A percentile compares a stretch with the other conserved stretches of the same genome.
Evolutionary conservation across 1,284 basidiomycete genomes (phyloP).

Genomic region (Apiotrichum mycotoxinovorans): DNA sequence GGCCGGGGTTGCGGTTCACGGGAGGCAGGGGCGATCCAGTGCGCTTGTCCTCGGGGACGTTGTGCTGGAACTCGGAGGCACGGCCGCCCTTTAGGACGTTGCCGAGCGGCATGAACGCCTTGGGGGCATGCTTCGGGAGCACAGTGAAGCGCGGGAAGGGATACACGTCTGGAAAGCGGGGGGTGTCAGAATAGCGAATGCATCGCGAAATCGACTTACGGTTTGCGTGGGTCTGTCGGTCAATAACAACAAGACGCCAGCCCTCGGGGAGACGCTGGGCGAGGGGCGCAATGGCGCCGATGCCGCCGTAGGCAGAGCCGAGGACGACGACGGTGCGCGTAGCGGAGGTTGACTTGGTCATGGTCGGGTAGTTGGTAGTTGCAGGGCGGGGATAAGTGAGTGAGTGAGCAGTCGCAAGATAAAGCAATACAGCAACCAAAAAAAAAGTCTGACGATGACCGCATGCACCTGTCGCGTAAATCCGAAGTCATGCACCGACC

Average conservation of each 20-base stretch:
- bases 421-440: too few relatives aligned
- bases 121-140: slow-evolving; percentile 50
- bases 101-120: slow-evolving; percentile 64
- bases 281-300: slow-evolving; percentile 59
- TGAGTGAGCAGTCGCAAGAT: background rate
- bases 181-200: background rate
- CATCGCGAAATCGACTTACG: slow-evolving; percentile 28
- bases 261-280: slow-evolving; percentile 58
- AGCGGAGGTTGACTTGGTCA: slow-evolving; percentile 4
- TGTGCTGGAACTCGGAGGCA: slow-evolving; percentile 4
- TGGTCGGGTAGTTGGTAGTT: background rate
- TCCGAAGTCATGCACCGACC: too few relatives aligned
- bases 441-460: too few relatives aligned
- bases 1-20: slow-evolving; percentile 21
- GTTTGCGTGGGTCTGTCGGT: slow-evolving; percentile 60
- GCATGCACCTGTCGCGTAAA: too few relatives aligned
- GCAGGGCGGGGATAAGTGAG: background rate
- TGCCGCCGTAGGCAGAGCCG: slow-evolving; percentile 60
- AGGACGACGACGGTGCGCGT: slow-evolving; percentile 57
- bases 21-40: background rate
- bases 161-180: slow-evolving; percentile 51
- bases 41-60: background rate
- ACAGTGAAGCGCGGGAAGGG: slow-evolving; percentile 54
- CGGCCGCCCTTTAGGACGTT: slow-evolving; percentile 39
- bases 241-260: slow-evolving; percentile 65